These are phyloP conservation scores for Clitoria ternatea DNA, from an alignment of 306 rosid genomes.

Conservation along the genomic window DNA sequence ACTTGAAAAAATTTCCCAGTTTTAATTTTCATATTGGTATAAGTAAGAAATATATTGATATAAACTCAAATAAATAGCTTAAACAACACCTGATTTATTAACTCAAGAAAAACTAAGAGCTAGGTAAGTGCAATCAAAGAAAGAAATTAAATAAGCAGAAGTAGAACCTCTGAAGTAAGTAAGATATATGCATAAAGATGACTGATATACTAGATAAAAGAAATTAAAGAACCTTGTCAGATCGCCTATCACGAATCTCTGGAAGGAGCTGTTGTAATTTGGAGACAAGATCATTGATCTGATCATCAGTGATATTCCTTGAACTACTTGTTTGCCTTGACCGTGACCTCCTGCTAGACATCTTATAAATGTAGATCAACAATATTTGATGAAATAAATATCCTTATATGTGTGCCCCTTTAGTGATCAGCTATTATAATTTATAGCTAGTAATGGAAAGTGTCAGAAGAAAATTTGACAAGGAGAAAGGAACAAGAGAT, in stretches of 20 bases:
- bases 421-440: too few relatives aligned
- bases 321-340: conserved; percentile 74
- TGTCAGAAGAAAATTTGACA: background rate
- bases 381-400: too few relatives aligned
- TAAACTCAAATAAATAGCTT: too few relatives aligned
- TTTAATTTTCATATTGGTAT: too few relatives aligned
- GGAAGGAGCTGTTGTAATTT: conserved; percentile 96
- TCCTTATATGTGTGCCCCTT: too few relatives aligned
- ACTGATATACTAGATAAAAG: too few relatives aligned
- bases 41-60: too few relatives aligned
- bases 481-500: background rate
- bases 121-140: background rate
- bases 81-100: too few relatives aligned
- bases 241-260: conserved; percentile 70
- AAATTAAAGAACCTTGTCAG: conserved; percentile 95
- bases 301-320: conserved; percentile 84
- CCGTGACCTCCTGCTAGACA: conserved; percentile 44
- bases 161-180: background rate
- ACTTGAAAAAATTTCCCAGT: too few relatives aligned
- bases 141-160: background rate
- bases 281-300: conserved; percentile 90
- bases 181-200: background rate
- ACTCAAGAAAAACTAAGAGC: too few relatives aligned
- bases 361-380: background rate
- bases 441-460: background rate